Percentiles rank a stretch among this genome's conserved stretches.
Evolutionary conservation across 495 filamentous ascomycete genomes (phyloP).

Genomic region (Amniculicola lignicola): DNA sequence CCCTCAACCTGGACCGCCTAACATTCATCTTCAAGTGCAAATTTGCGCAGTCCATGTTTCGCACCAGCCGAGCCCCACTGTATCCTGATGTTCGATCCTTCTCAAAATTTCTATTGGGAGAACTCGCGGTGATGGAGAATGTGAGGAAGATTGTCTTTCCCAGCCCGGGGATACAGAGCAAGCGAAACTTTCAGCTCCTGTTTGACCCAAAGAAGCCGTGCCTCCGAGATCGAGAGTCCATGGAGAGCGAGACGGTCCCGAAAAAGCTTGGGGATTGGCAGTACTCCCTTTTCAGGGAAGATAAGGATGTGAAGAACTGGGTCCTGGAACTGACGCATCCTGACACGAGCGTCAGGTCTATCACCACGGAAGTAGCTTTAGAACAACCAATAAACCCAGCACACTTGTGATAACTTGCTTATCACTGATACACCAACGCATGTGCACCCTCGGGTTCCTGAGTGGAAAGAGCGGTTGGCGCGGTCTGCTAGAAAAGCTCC

Average conservation of each 20-base stretch:
- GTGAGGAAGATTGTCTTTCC: constrained; percentile 10
- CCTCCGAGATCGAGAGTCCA: neutral
- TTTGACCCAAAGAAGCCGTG: constrained; percentile 14
- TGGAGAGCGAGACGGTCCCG: neutral
- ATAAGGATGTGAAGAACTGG: constrained; percentile 7
- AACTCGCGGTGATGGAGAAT: constrained; percentile 12
- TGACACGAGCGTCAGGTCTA: too few relatives aligned
- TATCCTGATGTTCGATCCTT: neutral
- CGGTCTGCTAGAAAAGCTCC: too few relatives aligned
- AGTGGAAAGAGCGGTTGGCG: too few relatives aligned
- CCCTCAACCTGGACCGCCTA: neutral
- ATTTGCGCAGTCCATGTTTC: neutral
- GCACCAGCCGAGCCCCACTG: neutral
- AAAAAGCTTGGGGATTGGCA: constrained; percentile 13
- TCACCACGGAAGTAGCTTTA: too few relatives aligned
- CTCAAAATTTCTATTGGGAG: neutral
- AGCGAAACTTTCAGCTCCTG: constrained; percentile 6
- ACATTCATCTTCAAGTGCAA: constrained; percentile 4
- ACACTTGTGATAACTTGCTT: too few relatives aligned
- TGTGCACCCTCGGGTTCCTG: too few relatives aligned
- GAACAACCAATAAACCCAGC: too few relatives aligned
- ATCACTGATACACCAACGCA: too few relatives aligned
- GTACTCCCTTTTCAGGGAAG: constrained; percentile 3
- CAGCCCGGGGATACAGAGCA: constrained; percentile 5
- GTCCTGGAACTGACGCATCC: constrained; percentile 19